phyloP scores from a whole-genome alignment of 108 stramenopile species.

The Schizochytrium sp. region DNA sequence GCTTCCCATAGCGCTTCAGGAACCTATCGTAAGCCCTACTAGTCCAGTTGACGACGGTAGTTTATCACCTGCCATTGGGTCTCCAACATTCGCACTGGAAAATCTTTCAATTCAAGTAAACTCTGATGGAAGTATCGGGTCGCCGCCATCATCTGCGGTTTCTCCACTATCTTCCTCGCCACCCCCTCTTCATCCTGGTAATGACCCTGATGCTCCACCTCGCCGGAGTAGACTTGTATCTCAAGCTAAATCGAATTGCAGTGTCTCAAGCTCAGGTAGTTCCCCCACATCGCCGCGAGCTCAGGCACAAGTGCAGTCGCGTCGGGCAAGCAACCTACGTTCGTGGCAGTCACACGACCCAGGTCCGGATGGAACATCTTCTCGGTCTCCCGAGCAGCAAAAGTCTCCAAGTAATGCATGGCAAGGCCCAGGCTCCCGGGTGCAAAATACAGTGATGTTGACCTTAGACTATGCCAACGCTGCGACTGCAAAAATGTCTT shows the following conservation, averaged over 20 bases:
- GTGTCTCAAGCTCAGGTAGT: not conserved
- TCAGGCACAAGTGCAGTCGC: not conserved
- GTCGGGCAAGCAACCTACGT: conserved; percentile 6
- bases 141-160: too few species aligned
- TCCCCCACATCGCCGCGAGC: not conserved
- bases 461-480: not conserved
- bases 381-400: not conserved
- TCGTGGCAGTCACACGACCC: conserved; percentile 47
- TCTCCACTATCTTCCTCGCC: not conserved
- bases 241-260: not conserved
- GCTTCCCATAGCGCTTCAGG: too few species aligned
- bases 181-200: not conserved
- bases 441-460: conserved; percentile 1
- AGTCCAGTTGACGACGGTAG: too few species aligned
- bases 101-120: too few species aligned
- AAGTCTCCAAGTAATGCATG: conserved; percentile 12
- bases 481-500: conserved; percentile 23
- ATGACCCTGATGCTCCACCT: not conserved
- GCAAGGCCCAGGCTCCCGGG: conserved; percentile 10
- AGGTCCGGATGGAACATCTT: not conserved
- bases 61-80: too few species aligned
- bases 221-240: not conserved
- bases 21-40: too few species aligned
- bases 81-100: too few species aligned
- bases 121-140: too few species aligned